Conservation (phyloP, 768 basidiomycete species). For the Lentinula boryana region DNA sequence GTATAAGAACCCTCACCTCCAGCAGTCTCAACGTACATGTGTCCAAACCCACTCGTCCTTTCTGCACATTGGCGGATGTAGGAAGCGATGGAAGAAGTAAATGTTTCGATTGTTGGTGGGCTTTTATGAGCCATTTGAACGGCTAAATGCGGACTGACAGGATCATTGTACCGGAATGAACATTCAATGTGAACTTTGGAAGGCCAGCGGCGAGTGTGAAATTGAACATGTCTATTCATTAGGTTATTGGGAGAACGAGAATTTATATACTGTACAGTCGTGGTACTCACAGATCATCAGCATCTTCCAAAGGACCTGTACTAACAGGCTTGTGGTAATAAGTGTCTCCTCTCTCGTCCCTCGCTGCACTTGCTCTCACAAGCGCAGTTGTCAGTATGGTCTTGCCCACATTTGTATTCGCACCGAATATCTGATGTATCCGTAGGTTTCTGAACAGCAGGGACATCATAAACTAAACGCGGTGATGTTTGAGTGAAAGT, state of each 20-base stretch:
- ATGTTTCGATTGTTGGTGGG: slow-evolving; percentile 58
- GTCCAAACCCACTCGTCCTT: slow-evolving; percentile 23
- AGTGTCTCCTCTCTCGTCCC: slow-evolving; percentile 26
- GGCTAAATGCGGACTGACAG: slow-evolving; percentile 92
- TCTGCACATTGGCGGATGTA: slow-evolving; percentile 54
- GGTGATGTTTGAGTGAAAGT: too few relatives aligned
- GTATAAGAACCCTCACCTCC: slow-evolving; percentile 60
- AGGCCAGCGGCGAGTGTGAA: slow-evolving; percentile 36
- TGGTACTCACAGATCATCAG: slow-evolving; percentile 71
- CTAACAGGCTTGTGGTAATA: slow-evolving; percentile 89
- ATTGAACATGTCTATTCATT: slow-evolving; percentile 55
- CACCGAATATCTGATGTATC: slow-evolving; percentile 89
- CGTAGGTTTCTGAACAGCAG: slow-evolving; percentile 82
- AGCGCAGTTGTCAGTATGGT: slow-evolving; percentile 86
- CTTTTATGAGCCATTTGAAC: slow-evolving; percentile 38
- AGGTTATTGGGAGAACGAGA: too few relatives aligned
- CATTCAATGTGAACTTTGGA: slow-evolving; percentile 55
- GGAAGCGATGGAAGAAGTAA: slow-evolving; percentile 57
- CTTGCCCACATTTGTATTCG: slow-evolving; percentile 96
- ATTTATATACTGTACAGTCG: too few relatives aligned
- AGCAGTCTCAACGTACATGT: slow-evolving; percentile 90
- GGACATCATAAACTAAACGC: slow-evolving; percentile 43
- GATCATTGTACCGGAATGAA: slow-evolving; percentile 79
- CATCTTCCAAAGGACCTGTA: slow-evolving; percentile 74
- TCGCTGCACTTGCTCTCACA: slow-evolving; percentile 60